Base-by-base conservation (phyloP, 2,329 filamentous ascomycete species). In the Xylariaceae sp. region DNA sequence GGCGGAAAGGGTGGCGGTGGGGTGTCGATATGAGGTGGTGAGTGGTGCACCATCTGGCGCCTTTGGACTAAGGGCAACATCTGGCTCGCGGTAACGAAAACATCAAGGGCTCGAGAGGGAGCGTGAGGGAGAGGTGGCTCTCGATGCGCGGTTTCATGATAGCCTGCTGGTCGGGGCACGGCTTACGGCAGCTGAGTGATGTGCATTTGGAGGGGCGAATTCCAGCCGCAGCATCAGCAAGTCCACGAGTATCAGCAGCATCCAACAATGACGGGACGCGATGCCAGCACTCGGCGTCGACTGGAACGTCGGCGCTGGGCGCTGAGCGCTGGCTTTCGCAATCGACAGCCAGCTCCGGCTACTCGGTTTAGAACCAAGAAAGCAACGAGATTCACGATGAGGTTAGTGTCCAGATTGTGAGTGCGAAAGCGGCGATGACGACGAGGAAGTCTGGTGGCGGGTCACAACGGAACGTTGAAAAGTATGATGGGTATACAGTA, bases 11-110 rank as follows among this genome's bases (percentile, higher is more conserved):
- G 43, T 39, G 46, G n/a, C 53, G 60, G 47, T 67, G 61, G 27
- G 64, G 57, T 37, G 65, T 65, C 46, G 71, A 49, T 32, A 48
- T 51, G 50, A n/a, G 49, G 41, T 27, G 48, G 67, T 40, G 70
- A 73, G 69, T 72, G 70, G 53, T 74, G 77, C 76, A 79, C 77
- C 75, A 74, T 73, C 62, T 70, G 78, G 75, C 78, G 76, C 74
- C 75, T 76, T 67, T 82, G 80, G 54, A 81, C 69, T 58, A 78
- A 72, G 60, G 80, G 77, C 56, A 81, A 73, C 78, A 81, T 81
- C 54, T 61, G 57, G 59, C 48, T 53, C 57, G 50, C 57, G 54
- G 53, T 30, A 50, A 55, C 26, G 21, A 45, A 54, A 50, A 40
- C 45, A 52, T 58, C 56, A 50, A 52, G 50, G 50, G 44, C 45